Evolutionary conservation across 371 early-diverging fungal species (phyloP).

Genomic region (Mucor indicus): DNA sequence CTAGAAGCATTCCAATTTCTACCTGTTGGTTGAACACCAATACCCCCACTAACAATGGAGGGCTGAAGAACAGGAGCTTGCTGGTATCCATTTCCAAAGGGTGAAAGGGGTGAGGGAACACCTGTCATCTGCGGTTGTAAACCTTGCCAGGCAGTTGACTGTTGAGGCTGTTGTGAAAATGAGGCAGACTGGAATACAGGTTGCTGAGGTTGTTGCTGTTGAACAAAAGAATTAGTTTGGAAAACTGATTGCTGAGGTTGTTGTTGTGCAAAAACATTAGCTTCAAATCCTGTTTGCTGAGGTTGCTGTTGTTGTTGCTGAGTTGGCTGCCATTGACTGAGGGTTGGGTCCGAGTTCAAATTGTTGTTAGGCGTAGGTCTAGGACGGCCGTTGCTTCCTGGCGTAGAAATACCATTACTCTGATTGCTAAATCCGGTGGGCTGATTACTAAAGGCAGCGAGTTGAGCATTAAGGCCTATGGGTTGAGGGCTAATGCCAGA

Average conservation of each 20-base stretch:
- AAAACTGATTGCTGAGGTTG: too few relatives aligned
- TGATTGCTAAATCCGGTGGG: too few relatives aligned
- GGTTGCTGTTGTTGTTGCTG: constrained; percentile 5
- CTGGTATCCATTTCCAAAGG: constrained; percentile 23
- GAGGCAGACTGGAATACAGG: constrained; percentile 1
- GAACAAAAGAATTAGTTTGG: too few relatives aligned
- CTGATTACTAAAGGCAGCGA: constrained; percentile 1
- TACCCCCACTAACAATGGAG: constrained; percentile 16
- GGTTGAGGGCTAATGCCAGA: too few relatives aligned
- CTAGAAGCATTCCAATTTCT: constrained; percentile 53
- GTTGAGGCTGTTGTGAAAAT: constrained; percentile 12
- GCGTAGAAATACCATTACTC: too few relatives aligned
- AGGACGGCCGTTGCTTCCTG: constrained; percentile 18
- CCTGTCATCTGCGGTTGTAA: constrained; percentile 48
- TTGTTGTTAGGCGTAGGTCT: constrained; percentile 26
- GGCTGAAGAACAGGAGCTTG: constrained; percentile 4
- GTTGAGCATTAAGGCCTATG: background rate
- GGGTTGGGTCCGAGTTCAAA: constrained; percentile 24
- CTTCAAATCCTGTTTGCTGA: too few relatives aligned
- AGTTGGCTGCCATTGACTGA: constrained; percentile 31
- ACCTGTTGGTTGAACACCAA: constrained; percentile 46
- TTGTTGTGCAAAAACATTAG: too few relatives aligned
- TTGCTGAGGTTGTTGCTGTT: background rate
- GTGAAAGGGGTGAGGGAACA: constrained; percentile 20
- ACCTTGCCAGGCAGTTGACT: constrained; percentile 20